A percentile compares a stretch with the other conserved stretches of the same genome.
phyloP scores from a whole-genome alignment of 768 basidiomycete genomes.

The Boletus speciosus region DNA sequence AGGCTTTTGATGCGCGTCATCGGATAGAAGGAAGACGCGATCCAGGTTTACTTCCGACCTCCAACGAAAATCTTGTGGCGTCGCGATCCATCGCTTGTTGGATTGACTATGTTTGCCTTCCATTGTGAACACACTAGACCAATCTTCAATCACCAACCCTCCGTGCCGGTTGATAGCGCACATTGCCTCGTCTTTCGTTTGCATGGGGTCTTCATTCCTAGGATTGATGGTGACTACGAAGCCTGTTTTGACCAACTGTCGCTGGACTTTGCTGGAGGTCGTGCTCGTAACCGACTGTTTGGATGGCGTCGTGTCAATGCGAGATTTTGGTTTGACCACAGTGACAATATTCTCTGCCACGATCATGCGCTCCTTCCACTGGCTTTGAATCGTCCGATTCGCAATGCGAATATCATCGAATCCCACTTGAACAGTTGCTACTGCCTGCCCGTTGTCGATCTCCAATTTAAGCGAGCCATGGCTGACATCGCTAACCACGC shows the following conservation, averaged over 20 bases:
- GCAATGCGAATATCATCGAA: slow-evolving; percentile 48
- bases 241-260: slow-evolving; percentile 47
- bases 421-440: slow-evolving; percentile 25
- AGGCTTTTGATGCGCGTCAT: slow-evolving; percentile 63
- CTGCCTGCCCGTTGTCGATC: slow-evolving; percentile 36
- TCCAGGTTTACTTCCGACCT: slow-evolving; percentile 36
- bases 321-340: slow-evolving; percentile 34
- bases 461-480: slow-evolving; percentile 36
- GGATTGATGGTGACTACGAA: slow-evolving; percentile 55
- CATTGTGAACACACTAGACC: slow-evolving; percentile 53
- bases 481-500: slow-evolving; percentile 32
- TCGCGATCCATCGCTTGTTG: slow-evolving; percentile 53
- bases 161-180: slow-evolving; percentile 46
- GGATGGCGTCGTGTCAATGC: slow-evolving; percentile 46
- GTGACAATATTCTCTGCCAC: slow-evolving; percentile 41
- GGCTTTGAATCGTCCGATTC: slow-evolving; percentile 43
- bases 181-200: slow-evolving; percentile 43
- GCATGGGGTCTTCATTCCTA: slow-evolving; percentile 33
- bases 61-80: slow-evolving; percentile 44
- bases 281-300: slow-evolving; percentile 40
- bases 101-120: slow-evolving; percentile 44
- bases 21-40: slow-evolving; percentile 64
- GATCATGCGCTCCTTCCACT: slow-evolving; percentile 56
- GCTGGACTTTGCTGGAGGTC: slow-evolving; percentile 34
- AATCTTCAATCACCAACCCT: slow-evolving; percentile 61